Base-by-base conservation (phyloP, 441 rosid species). In the Bruguiera hainesii region DNA sequence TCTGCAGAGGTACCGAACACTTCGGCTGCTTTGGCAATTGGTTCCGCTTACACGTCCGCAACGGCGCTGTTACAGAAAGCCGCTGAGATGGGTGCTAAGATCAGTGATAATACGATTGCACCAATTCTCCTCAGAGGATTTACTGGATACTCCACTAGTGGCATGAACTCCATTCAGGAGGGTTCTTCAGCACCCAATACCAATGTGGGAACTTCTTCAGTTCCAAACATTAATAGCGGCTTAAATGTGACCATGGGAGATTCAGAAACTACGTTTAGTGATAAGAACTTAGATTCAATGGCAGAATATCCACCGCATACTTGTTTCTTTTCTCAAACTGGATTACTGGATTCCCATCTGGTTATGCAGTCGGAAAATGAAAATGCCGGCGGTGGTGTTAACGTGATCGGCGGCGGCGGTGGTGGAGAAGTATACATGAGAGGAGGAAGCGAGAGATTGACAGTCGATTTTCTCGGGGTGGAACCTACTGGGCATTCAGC, bases 21-120 rank as follows among this genome's bases (percentile, higher is more conserved):
- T 60, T 61, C 78, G 48, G 16, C 48, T 56, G 51, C 70, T 10
- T 51, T 71, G 60, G 67, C 67, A 23, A 56, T 61, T 9, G 78
- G 75, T 23, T 74, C 81, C 16, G 61, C 73, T 31, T 79, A 69
- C 71, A 76, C 82, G 6, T 85, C 89, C 11, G 89, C 92, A 60
- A 87, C 87, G 16, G 87, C 92, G 11, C 72, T 83, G 70, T 64
- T 83, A 58, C 87, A 85, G 75, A 83, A 78, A 75, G 85, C 87
- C n/a, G 83, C 92, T 18, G 85, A 83, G 73, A 85, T 83, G 84
- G 89, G 85, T 21, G 76, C 85, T 7, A 85, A 78, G 71, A 79
- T 76, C 61, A 85, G 89, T 23, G 89, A 85, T 48, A 73, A 70
- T 49, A 61, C 81, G 3, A 78, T 78, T 7, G 57, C 87, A 35